Percentiles rank a stretch among this genome's conserved stretches.
phyloP scores from a whole-genome alignment of 2,329 filamentous ascomycete genomes.

The Furcasterigmium furcatum region DNA sequence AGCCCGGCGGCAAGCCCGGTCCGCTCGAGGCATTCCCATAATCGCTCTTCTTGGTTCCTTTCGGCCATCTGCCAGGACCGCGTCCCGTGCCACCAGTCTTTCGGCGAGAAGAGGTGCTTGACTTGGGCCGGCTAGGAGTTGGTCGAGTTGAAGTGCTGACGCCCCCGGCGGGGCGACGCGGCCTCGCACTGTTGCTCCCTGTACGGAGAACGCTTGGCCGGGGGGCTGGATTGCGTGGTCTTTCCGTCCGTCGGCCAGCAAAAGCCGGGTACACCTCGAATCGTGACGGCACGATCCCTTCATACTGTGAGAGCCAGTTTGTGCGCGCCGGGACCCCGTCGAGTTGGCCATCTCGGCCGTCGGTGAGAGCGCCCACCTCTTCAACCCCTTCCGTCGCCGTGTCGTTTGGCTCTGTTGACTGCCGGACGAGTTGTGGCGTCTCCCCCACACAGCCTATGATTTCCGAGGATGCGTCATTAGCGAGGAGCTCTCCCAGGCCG shows the following conservation, averaged over 20 bases:
- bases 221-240: conserved; percentile 37
- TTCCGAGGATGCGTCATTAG: too few species aligned
- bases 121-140: conserved; percentile 33
- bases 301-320: conserved; percentile 46
- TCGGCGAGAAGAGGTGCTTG: conserved; percentile 40
- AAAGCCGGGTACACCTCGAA: conserved; percentile 76
- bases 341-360: neutral
- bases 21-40: conserved; percentile 65
- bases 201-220: conserved; percentile 33
- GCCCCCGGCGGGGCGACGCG: conserved; percentile 31
- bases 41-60: conserved; percentile 65
- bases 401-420: conserved; percentile 28
- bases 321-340: conserved; percentile 5
- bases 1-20: conserved; percentile 58
- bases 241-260: conserved; percentile 42
- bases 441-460: too few species aligned
- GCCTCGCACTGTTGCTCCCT: conserved; percentile 29
- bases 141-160: conserved; percentile 16
- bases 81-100: conserved; percentile 62
- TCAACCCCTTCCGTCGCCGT: too few species aligned
- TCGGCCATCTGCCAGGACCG: conserved; percentile 64
- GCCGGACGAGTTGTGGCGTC: neutral
- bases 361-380: too few species aligned
- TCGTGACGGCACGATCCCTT: conserved; percentile 62
- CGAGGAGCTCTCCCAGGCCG: too few species aligned